Evolutionary conservation across 2,329 filamentous ascomycete species (phyloP).

Genomic region (Purpureocillium lavendulum): DNA sequence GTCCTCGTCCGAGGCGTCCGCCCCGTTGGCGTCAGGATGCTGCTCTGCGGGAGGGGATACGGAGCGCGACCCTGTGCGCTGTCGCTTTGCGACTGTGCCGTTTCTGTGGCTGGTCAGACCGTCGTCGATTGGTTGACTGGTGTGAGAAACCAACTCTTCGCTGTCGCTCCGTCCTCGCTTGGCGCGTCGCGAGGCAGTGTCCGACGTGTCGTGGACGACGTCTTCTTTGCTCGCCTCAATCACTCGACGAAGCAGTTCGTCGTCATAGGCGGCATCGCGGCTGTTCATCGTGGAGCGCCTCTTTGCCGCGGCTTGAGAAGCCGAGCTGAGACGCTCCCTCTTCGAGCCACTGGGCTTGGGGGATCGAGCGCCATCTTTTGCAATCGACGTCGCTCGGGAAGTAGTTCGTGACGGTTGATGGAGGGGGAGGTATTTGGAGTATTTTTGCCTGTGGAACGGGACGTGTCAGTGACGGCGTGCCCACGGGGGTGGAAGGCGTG

Average conservation of each 20-base stretch:
- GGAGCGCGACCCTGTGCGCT: constrained; percentile 72
- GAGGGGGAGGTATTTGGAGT: constrained; percentile 57
- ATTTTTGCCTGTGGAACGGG: constrained; percentile 46
- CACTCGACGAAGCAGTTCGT: constrained; percentile 79
- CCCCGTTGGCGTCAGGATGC: constrained; percentile 37
- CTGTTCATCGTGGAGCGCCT: constrained; percentile 97
- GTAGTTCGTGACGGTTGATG: constrained; percentile 46
- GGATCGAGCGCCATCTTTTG: constrained; percentile 51
- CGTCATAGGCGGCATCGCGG: constrained; percentile 87
- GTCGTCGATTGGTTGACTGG: constrained; percentile 14
- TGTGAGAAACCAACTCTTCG: constrained; percentile 66
- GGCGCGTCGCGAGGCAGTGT: constrained; percentile 53
- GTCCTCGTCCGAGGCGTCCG: constrained; percentile 68
- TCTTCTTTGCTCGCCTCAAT: constrained; percentile 95
- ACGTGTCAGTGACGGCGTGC: constrained; percentile 23
- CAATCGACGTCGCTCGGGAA: constrained; percentile 56
- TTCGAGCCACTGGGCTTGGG: constrained; percentile 46
- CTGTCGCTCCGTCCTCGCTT: constrained; percentile 87
- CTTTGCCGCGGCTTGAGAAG: constrained; percentile 59
- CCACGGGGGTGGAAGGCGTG: background rate
- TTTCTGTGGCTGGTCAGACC: constrained; percentile 43
- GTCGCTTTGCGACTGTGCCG: constrained; percentile 66
- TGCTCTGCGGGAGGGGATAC: constrained; percentile 41
- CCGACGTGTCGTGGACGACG: constrained; percentile 38
- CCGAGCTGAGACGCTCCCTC: constrained; percentile 43